These are phyloP conservation scores for Metschnikowia reukaufii DNA, from an alignment of 805 yeast genomes.

Conservation along the genomic window DNA sequence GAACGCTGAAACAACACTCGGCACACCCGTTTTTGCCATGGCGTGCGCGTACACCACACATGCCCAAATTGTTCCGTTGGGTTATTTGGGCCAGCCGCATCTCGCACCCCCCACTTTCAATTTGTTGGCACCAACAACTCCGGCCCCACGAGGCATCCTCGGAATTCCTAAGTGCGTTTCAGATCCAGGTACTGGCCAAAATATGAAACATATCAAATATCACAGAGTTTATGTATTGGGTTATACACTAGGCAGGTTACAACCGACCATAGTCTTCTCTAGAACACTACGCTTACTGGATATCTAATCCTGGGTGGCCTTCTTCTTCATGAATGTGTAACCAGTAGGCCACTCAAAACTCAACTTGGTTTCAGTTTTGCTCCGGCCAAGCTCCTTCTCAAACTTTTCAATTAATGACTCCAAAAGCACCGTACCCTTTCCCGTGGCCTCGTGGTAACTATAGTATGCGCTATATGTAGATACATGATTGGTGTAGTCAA, in stretches of 20 bases:
- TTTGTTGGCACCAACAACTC: neutral
- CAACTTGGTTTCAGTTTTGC: conserved; percentile 32
- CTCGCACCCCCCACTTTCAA: neutral
- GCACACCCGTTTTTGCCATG: neutral
- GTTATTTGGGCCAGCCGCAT: conserved; percentile 1
- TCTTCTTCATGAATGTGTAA: conserved; percentile 46
- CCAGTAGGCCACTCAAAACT: conserved; percentile 52
- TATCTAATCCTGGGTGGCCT: no score
- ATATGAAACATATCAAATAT: no score
- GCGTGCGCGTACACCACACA: neutral
- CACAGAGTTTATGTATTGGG: no score
- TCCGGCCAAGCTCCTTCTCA: conserved; percentile 47
- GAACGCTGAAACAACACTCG: neutral
- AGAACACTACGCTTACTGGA: no score
- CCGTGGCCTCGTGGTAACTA: conserved; percentile 46
- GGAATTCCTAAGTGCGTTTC: no score
- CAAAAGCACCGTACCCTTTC: conserved; percentile 34
- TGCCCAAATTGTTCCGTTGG: neutral
- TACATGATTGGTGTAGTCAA: conserved; percentile 51
- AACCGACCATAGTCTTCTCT: no score
- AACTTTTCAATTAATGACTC: conserved; percentile 34
- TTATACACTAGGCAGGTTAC: no score
- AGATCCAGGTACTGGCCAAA: no score
- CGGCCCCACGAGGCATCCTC: no score
- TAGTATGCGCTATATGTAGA: conserved; percentile 71